Evolutionary conservation across 2,329 filamentous ascomycete species (phyloP), one percentile per base, ranked within the genome.

Genomic region (Colletotrichum somersetense): DNA sequence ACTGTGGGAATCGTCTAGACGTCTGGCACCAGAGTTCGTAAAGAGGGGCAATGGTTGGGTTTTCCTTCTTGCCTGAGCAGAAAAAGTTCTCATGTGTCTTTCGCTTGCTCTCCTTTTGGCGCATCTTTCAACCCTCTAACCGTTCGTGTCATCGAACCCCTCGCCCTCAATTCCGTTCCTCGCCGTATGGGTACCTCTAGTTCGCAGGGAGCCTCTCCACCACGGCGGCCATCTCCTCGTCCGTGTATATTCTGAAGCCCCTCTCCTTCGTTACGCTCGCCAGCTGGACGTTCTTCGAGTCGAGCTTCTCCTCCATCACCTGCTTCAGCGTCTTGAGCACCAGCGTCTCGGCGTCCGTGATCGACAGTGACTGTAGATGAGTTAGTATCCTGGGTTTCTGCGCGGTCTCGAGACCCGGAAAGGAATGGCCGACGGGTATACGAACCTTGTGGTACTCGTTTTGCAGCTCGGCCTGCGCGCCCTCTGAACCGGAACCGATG

Each of bases 261-360:
- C 93, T 96, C 76, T 98, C 96, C 88, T 95, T 97, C 74, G 96
- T 99, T 70, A 99, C 96, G 81, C 96, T 98, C 66, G 96, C 96
- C 77, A 99, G 85, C 87, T 99, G 96, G 76, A 99, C 96, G 81
- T 99, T 99, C 90, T 99, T 99, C 75, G 95, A 90, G 82, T 99
- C 96, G 73, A 99, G 89, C 87, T 99, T 99, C 91, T 99, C 96
- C 86, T 99, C 96, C 96, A 99, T 99, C 77, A 99, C 96, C 86
- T 99, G 96, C 89, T 98, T 99, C 82, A 99, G 84, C 48, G 96
- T 99, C 90, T 98, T 98, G 79, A 99, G 87, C 63, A 97, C 95
- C 76, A 99, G 86, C 4, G 95, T 96, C 86, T 99, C 96, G 71
- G 96, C 96, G 81, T 99, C 96, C 69, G 89, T 87, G 74, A 99